Base-by-base conservation (phyloP, 371 early-diverging fungal species). In the Entomophthora muscae region DNA sequence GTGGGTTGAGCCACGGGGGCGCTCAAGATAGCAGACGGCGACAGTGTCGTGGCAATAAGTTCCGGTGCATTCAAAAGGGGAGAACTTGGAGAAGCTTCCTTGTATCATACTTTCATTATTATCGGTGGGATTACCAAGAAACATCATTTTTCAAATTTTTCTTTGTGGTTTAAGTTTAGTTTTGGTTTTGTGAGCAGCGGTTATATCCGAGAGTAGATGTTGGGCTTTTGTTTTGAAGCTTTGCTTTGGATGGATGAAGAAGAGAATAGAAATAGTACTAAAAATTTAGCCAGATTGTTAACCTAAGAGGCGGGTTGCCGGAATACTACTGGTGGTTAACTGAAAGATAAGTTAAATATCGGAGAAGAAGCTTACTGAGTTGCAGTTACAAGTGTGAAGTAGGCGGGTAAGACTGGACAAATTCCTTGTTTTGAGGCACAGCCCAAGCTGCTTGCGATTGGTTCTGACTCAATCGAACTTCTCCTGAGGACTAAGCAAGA, bases 201-300 rank as follows among this genome's bases (percentile, higher is more conserved):
- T 42, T 42, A 42, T 10, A 42, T 42, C 21, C 28, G 22, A 55
- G 28, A 55, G n/a, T n/a, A n/a, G 10, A 3, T n/a, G 55, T 55
- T 55, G 22, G 55, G 55, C 22, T 27, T 26, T 55, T n/a, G 55
- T 24, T 55, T 55, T 10, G 55, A 27, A 55, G 55, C 55, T 55
- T 55, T 55, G 55, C 55, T 55, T 55, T 24, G 22, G 3, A 55
- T 55, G 3, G 55, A 24, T 55, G 55, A 55, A 27, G 55, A 55
- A 24, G 55, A 55, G 26, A 55, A 55, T 55, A 55, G 55, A n/a
- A 55, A 27, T 21, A 55, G 55, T 55, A 55, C 55, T 55, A 55
- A 27, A 27, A 55, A 55, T 26, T 55, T 55, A 27, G 55, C 55
- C 55, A 55, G 55, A n/a, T 55, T 55, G 55, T 26, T 55, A 55